Percentiles rank a stretch among this genome's conserved stretches.
Evolutionary conservation across 2,329 filamentous ascomycete genomes (phyloP).

Genomic region (Colletotrichum chlorophyti): DNA sequence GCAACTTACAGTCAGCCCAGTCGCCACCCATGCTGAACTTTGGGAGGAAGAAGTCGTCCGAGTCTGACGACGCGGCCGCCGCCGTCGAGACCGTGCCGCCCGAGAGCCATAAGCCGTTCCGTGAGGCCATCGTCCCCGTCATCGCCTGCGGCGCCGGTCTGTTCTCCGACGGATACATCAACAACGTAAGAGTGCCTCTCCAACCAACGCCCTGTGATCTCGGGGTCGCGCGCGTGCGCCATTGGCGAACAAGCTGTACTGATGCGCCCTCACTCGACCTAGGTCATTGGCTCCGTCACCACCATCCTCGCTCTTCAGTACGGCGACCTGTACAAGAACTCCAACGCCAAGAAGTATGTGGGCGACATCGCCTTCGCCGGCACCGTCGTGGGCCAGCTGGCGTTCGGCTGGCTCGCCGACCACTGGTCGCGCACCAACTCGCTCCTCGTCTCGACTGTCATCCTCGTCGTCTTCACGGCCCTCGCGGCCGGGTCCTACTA

Average conservation of each 20-base stretch:
- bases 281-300: constrained; percentile 88
- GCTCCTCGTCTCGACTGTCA: constrained; percentile 79
- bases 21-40: constrained; percentile 12
- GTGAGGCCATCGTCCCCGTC: constrained; percentile 61
- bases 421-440: constrained; percentile 86
- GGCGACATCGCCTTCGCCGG: constrained; percentile 85
- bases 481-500: constrained; percentile 80
- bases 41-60: constrained; percentile 1
- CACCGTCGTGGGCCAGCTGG: constrained; percentile 81
- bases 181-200: constrained; percentile 74
- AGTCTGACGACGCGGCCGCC: not conserved
- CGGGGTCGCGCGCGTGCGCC: too few species aligned
- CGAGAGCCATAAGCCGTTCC: constrained; percentile 9
- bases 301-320: constrained; percentile 78
- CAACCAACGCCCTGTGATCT: too few species aligned
- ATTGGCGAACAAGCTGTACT: too few species aligned
- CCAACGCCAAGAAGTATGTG: constrained; percentile 75
- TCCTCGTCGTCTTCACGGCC: constrained; percentile 85
- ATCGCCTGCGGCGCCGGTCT: constrained; percentile 90
- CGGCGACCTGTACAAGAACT: constrained; percentile 70
- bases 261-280: not conserved
- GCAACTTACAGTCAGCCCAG: not conserved
- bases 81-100: not conserved
- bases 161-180: constrained; percentile 92
- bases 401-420: constrained; percentile 83